Evolutionary conservation across 2,329 filamentous ascomycete species (phyloP), one percentile per base, ranked within the genome.

Genomic region (Xylaria multiplex): DNA sequence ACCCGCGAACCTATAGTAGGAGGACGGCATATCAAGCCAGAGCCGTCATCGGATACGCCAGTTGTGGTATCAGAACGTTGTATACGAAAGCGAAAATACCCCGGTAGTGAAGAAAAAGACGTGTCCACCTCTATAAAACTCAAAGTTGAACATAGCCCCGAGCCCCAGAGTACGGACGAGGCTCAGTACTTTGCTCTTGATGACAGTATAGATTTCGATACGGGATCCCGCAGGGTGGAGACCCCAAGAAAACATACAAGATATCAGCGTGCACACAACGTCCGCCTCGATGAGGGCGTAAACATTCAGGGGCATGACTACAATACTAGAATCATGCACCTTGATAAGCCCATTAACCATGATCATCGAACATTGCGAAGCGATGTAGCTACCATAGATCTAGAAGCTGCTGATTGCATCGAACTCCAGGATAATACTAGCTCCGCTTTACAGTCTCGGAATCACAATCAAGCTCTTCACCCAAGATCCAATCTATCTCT

Each of bases 161-260:
- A 77, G 22, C 74, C 73, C 0, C 67, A 75, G 2, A 59, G 75
- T 48, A 73, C 64, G 14, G 70, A 70, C 48, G 77, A 76, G 48
- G 68, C 67, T 16, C 67, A 67, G 53, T 66, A 68, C 9, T 79
- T 82, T 65, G 71, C 77, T 22, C 79, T 82, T 0, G 80, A 85
- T 46, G 87, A 88, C 58, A 90, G 87, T 60, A 81, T 90, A 57
- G 88, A 91, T 72, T 79, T 91, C 11, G 85, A 88, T 71, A 81
- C 83, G 48, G 77, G 82, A 58, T 83, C 81, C 7, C 76, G 75
- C 48, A 77, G 53, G 78, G 83, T 71, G 75, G 80, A 58, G 7
- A 86, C 81, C 13, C 81, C 80, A 57, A 78, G 78, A 68, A 81
- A 83, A 67, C 73, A 70, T 19, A 68, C 74, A 53, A 74, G 71